These are phyloP conservation scores for Leptographium wingfieldii DNA, from an alignment of 2,329 filamentous ascomycete species.

Conservation along the genomic window DNA sequence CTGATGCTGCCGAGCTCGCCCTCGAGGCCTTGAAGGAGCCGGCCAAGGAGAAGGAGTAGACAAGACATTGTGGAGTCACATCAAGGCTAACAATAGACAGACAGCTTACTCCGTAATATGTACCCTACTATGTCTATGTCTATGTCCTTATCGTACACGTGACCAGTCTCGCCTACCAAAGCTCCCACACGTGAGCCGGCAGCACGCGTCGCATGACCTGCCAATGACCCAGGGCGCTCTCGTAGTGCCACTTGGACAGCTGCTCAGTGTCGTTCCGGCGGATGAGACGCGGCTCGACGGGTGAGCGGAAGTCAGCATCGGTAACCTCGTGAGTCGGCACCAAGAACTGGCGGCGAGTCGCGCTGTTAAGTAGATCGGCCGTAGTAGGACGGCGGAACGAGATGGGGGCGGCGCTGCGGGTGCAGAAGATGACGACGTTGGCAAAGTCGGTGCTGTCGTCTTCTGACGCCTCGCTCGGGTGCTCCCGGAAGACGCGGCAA, in stretches of 20 bases:
- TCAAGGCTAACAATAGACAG: not conserved
- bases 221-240: constrained; percentile 80
- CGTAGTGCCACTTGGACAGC: constrained; percentile 58
- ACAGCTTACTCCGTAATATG: not conserved
- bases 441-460: constrained; percentile 55
- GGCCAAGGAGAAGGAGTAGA: constrained; percentile 8
- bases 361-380: constrained; percentile 60
- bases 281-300: constrained; percentile 40
- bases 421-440: constrained; percentile 95
- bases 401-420: constrained; percentile 36
- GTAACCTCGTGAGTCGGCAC: constrained; percentile 60
- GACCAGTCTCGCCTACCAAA: constrained; percentile 46
- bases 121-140: not conserved
- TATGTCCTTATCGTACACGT: not conserved
- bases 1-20: constrained; percentile 13
- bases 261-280: constrained; percentile 49
- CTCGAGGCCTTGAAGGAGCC: constrained; percentile 12
- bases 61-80: not conserved
- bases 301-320: constrained; percentile 31
- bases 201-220: constrained; percentile 77
- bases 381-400: constrained; percentile 52
- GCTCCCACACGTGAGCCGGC: constrained; percentile 69
- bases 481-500: constrained; percentile 84
- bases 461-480: constrained; percentile 30
- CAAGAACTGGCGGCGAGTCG: constrained; percentile 57